Evolutionary conservation across 805 yeast genomes (phyloP), one percentile per base, ranked within the genome.

Genomic region (Nakazawaea pomicola): DNA sequence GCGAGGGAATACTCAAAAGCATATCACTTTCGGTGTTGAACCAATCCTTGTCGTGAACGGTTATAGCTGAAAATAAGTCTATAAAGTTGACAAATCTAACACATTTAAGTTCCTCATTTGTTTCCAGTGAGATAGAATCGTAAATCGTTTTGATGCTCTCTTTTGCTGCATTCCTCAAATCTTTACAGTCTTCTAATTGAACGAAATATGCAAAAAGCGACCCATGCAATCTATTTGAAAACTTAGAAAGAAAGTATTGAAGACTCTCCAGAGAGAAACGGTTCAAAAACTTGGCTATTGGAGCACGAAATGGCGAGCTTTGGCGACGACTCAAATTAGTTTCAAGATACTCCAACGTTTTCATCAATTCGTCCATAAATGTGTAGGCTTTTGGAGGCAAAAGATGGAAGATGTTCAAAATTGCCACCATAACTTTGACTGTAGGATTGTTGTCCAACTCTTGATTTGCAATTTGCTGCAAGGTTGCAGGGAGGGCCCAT

Each of bases 301-400:
- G 96, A n/a, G 68, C 72, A 49, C 99, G 72, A 68, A 93, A 90
- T 3, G 98, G 97, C 1, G 97, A 87, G 31, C 70, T 71, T 43
- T 87, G 85, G 47, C 85, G 87, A 17, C 96, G 79, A 43, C 96
- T 83, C 51, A 93, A 66, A 46, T 82, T 83, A 3, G 83, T 78
- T 60, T 93, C 99, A 53, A 93, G 65, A 44, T 77, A 80, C 48
- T 83, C 76, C 43, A 93, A 72, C 4, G 91, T 82, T 40, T 72
- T 74, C 52, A 93, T 73, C 42, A 93, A 72, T 51, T 89, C 96
- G 38, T 87, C 91, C 79, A 95, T 78, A 53, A 88, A 93, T 15
- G 91, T 83, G 60, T 79, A 85, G 0, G 99, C 99, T 47, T 87
- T 85, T 2, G 95, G 79, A 0, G 99, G 99, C 24, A 93, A 64